Conservation (phyloP, 805 yeast species). For the Kodamaea leandrae region DNA sequence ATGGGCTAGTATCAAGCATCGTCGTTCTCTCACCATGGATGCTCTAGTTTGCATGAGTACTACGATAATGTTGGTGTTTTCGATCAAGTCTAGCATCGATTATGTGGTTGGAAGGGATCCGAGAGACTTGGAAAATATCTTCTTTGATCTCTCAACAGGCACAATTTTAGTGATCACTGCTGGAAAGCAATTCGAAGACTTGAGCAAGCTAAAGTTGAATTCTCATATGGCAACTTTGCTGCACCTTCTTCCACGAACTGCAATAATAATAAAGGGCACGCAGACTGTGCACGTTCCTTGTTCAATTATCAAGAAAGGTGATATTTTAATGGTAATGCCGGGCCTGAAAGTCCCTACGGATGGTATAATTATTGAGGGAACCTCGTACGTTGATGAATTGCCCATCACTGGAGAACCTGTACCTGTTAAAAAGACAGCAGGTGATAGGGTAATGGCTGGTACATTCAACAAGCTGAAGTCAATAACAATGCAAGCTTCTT, state of each 20-base stretch:
- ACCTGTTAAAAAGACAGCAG: conserved; percentile 5
- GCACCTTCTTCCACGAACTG: conserved; percentile 9
- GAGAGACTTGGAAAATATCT: conserved; percentile 5
- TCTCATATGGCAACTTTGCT: conserved; percentile 9
- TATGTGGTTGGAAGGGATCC: not conserved
- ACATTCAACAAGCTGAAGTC: conserved; percentile 7
- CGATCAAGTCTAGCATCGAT: conserved; percentile 5
- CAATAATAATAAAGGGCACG: conserved; percentile 3
- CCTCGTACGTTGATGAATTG: conserved; percentile 8
- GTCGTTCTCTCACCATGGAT: conserved; percentile 10
- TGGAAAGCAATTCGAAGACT: conserved; percentile 8
- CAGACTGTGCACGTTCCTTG: conserved; percentile 8
- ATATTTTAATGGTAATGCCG: conserved; percentile 9
- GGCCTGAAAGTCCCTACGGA: conserved; percentile 12
- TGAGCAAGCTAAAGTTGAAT: conserved; percentile 8
- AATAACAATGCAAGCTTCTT: conserved; percentile 4
- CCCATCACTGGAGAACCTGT: conserved; percentile 10
- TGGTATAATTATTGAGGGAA: conserved; percentile 7
- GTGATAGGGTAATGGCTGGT: conserved; percentile 8
- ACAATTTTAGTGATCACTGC: conserved; percentile 7
- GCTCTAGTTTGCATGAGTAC: conserved; percentile 11
- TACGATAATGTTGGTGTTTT: conserved; percentile 7
- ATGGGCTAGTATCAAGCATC: conserved; percentile 9
- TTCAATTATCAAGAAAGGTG: conserved; percentile 9
- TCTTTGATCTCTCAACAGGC: conserved; percentile 10